These are phyloP conservation scores for Vitis hybrid DNA, from an alignment of 177 flowering plant genomes.

Conservation along the genomic window DNA sequence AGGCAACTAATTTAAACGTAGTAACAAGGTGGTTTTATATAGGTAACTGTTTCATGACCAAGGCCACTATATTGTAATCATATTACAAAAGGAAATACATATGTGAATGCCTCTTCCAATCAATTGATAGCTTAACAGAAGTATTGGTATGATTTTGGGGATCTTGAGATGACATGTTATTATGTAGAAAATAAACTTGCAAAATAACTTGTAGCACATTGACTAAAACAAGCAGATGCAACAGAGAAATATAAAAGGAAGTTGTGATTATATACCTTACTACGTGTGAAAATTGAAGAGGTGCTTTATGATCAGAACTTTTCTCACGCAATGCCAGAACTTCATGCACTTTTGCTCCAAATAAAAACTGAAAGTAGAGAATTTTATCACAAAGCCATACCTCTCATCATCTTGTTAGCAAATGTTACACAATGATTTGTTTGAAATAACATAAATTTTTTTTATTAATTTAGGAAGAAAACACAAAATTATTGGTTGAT, in stretches of 20 bases:
- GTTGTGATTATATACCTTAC: conserved; percentile 32
- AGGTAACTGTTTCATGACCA: too few species aligned
- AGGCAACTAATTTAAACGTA: too few species aligned
- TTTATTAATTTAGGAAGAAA: background rate
- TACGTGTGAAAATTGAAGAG: conserved; percentile 57
- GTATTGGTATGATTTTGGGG: too few species aligned
- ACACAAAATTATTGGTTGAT: too few species aligned
- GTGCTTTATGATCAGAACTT: conserved; percentile 24
- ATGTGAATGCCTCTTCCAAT: too few species aligned
- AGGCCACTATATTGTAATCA: too few species aligned
- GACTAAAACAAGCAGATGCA: background rate
- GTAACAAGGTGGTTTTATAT: too few species aligned
- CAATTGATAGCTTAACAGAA: too few species aligned
- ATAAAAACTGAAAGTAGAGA: conserved; percentile 38
- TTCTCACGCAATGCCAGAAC: conserved; percentile 49
- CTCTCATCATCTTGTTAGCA: background rate
- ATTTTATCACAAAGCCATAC: background rate
- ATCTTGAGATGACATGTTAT: too few species aligned
- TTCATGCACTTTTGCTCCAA: conserved; percentile 60
- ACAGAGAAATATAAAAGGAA: background rate
- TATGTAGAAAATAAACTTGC: too few species aligned
- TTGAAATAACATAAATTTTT: background rate
- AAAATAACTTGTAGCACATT: background rate
- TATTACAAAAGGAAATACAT: too few species aligned
- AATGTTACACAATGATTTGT: background rate